A percentile compares a stretch with the other conserved stretches of the same genome.
Conservation (phyloP, 768 basidiomycete species). For the Hypholoma sublateritium region DNA sequence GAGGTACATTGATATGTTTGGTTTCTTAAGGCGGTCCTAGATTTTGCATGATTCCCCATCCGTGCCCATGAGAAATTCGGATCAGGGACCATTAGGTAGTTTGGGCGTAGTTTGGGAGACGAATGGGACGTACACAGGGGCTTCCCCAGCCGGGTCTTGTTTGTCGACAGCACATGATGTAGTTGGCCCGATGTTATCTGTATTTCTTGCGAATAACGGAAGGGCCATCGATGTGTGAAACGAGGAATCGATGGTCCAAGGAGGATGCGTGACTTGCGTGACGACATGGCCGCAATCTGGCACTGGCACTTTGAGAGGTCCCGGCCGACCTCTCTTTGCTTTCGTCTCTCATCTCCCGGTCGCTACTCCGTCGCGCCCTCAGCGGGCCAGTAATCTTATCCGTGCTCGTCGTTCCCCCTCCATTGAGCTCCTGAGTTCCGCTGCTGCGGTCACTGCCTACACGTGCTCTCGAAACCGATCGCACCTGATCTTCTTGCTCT, state of each 20-base stretch:
- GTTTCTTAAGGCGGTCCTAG: too few relatives aligned
- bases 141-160: constrained; percentile 2
- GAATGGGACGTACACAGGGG: constrained; percentile 12
- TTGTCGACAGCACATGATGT: constrained; percentile 4
- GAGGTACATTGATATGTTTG: neutral
- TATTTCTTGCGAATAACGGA: constrained; percentile 1
- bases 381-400: constrained; percentile 4
- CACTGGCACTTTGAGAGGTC: constrained; percentile 12
- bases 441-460: neutral
- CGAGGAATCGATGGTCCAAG: constrained; percentile 12
- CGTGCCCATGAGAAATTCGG: constrained; percentile 10
- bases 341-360: constrained; percentile 9
- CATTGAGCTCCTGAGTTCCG: neutral
- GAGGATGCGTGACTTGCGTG: constrained; percentile 18
- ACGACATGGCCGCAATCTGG: constrained; percentile 19
- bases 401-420: neutral
- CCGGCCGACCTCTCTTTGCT: constrained; percentile 11
- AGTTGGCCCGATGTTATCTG: constrained; percentile 8
- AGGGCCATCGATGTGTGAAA: constrained; percentile 14
- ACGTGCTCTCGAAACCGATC: constrained; percentile 18
- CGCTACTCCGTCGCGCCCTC: constrained; percentile 1
- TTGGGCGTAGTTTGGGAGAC: neutral
- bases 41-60: too few relatives aligned
- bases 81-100: constrained; percentile 8
- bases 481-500: constrained; percentile 13